Conservation (phyloP, 1,284 basidiomycete genomes). For the Porogramme epimiltina region DNA sequence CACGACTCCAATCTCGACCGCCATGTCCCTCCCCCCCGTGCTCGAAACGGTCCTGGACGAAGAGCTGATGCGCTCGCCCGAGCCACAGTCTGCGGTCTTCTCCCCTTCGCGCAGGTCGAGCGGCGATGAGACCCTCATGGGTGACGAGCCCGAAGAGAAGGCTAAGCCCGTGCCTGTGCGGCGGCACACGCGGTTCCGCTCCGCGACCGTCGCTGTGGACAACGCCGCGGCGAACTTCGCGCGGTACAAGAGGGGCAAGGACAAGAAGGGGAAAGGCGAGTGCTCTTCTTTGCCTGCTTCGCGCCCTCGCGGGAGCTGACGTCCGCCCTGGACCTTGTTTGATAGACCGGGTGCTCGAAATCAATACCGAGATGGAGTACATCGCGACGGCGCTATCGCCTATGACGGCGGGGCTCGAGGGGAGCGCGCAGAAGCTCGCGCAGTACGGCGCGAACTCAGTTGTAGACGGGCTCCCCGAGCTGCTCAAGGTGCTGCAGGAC, state of each 20-base stretch:
- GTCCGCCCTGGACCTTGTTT: too few relatives aligned
- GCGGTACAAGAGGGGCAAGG: conserved; percentile 2
- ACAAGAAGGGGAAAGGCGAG: not conserved
- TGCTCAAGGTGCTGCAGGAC: conserved; percentile 18
- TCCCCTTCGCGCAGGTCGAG: not conserved
- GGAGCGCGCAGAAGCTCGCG: conserved; percentile 9
- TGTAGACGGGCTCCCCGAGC: conserved; percentile 15
- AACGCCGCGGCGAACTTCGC: not conserved
- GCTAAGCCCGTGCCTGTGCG: too few relatives aligned
- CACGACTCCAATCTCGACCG: not conserved
- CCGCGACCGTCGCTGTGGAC: conserved; percentile 3
- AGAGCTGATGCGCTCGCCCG: not conserved
- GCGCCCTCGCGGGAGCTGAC: too few relatives aligned
- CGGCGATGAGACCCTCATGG: not conserved
- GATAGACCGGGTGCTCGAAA: conserved; percentile 7
- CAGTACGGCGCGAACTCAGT: conserved; percentile 10
- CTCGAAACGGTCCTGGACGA: not conserved
- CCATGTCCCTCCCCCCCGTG: not conserved
- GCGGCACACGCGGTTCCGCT: conserved; percentile 2
- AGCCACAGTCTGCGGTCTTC: not conserved
- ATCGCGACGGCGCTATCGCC: conserved; percentile 14
- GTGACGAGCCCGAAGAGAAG: not conserved
- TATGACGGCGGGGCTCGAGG: conserved; percentile 7
- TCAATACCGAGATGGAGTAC: conserved; percentile 10
- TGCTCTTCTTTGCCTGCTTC: too few relatives aligned